Evolutionary conservation across 2,329 filamentous ascomycete species (phyloP).

Genomic region (Cladosporium oxysporum): DNA sequence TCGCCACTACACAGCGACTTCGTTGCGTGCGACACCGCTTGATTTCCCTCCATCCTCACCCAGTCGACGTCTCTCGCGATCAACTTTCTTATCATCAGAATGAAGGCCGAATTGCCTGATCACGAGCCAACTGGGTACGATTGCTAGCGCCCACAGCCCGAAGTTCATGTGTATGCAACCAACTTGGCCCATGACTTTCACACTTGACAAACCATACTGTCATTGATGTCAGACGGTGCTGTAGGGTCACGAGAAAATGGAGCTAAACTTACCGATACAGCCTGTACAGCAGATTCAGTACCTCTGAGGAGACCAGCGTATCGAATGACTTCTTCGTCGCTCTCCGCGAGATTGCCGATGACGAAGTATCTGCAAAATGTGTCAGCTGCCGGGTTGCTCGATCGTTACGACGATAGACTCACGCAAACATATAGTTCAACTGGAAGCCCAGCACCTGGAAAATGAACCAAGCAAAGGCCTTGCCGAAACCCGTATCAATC

Average conservation of each 20-base stretch:
- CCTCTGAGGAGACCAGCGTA: slow-evolving; percentile 68
- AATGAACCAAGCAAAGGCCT: slow-evolving; percentile 66
- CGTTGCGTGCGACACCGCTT: neutral
- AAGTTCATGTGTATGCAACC: slow-evolving; percentile 73
- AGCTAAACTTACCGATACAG: slow-evolving; percentile 55
- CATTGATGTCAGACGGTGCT: neutral
- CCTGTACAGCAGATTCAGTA: slow-evolving; percentile 72
- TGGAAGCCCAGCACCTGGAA: slow-evolving; percentile 70
- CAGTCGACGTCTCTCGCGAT: slow-evolving; percentile 19
- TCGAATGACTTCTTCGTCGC: slow-evolving; percentile 65
- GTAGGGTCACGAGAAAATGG: neutral
- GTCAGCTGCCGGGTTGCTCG: neutral
- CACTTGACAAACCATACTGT: slow-evolving; percentile 65
- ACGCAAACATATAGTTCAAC: slow-evolving; percentile 72
- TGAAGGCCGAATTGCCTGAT: slow-evolving; percentile 56
- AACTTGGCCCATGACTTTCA: slow-evolving; percentile 63
- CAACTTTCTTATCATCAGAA: slow-evolving; percentile 22
- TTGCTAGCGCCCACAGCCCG: slow-evolving; percentile 63
- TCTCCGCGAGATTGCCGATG: slow-evolving; percentile 63
- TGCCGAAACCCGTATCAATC: slow-evolving; percentile 63
- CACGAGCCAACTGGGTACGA: slow-evolving; percentile 68
- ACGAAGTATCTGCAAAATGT: slow-evolving; percentile 62
- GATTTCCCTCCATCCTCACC: neutral
- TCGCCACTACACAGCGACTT: neutral
- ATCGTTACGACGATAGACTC: slow-evolving; percentile 31